Evolutionary conservation across 2,329 filamentous ascomycete genomes (phyloP).

Genomic region (Nemania diffusa): DNA sequence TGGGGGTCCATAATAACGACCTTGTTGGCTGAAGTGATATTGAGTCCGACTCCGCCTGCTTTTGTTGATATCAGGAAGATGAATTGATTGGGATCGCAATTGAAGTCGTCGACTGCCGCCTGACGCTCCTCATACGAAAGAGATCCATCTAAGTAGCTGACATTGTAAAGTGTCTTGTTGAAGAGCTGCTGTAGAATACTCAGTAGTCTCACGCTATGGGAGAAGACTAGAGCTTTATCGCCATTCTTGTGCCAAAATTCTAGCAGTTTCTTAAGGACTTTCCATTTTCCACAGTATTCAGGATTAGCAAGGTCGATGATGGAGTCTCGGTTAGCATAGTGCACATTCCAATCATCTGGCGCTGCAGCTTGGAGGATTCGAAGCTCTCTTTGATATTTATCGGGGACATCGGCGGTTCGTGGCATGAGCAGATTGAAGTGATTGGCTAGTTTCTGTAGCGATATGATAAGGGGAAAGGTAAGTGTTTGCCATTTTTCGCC

Average conservation of each 20-base stretch:
- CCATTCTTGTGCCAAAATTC: slow-evolving; percentile 90
- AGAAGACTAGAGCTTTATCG: slow-evolving; percentile 96
- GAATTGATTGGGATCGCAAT: slow-evolving; percentile 85
- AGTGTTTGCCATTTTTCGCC: slow-evolving; percentile 76
- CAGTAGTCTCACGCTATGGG: slow-evolving; percentile 86
- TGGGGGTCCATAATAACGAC: slow-evolving; percentile 97
- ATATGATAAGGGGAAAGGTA: slow-evolving; percentile 86
- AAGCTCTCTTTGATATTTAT: slow-evolving; percentile 82
- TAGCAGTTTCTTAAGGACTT: slow-evolving; percentile 84
- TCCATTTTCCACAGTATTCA: slow-evolving; percentile 97
- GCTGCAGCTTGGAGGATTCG: slow-evolving; percentile 78
- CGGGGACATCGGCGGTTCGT: slow-evolving; percentile 66
- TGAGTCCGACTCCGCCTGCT: slow-evolving; percentile 91
- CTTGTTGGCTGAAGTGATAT: slow-evolving; percentile 98
- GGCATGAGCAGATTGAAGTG: slow-evolving; percentile 92
- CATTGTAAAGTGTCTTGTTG: slow-evolving; percentile 86
- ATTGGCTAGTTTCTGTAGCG: slow-evolving; percentile 88
- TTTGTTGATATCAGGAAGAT: slow-evolving; percentile 96
- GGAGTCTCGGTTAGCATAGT: slow-evolving; percentile 80
- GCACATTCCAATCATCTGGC: slow-evolving; percentile 77
- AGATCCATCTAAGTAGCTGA: slow-evolving; percentile 89
- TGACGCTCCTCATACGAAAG: slow-evolving; percentile 86
- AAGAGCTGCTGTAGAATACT: slow-evolving; percentile 88
- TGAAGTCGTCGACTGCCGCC: slow-evolving; percentile 87
- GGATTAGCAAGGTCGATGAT: slow-evolving; percentile 85